Evolutionary conservation across 192 early-diverging fungal genomes (phyloP).

Genomic region (Linnemannia zychae): DNA sequence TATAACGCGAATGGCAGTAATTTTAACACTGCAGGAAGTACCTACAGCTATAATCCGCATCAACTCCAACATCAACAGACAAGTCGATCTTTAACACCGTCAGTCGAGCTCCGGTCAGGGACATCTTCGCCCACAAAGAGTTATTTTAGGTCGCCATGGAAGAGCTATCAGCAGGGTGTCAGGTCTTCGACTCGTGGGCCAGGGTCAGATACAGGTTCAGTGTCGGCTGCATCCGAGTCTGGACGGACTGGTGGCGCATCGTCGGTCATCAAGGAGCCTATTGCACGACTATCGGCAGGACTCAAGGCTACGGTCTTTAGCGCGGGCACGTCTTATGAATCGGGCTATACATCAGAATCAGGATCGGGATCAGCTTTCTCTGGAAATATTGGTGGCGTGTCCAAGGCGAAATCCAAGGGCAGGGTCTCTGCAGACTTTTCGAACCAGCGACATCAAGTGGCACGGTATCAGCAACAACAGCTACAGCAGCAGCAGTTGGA

Average conservation of each 20-base stretch:
- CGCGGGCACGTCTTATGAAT: conserved; percentile 18
- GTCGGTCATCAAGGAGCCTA: conserved; percentile 46
- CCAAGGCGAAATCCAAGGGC: conserved; percentile 7
- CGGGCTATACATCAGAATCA: conserved; percentile 32
- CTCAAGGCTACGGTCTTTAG: conserved; percentile 47
- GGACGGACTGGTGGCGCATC: conserved; percentile 21
- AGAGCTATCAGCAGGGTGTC: conserved; percentile 32
- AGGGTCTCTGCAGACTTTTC: conserved; percentile 21
- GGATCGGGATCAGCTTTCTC: conserved; percentile 3
- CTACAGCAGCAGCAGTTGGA: background rate
- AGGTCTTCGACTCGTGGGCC: conserved; percentile 21
- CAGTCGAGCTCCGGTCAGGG: conserved; percentile 35
- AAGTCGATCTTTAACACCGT: conserved; percentile 36
- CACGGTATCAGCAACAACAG: conserved; percentile 9
- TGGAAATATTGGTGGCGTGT: background rate
- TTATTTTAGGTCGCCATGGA: conserved; percentile 55
- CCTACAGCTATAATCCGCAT: background rate
- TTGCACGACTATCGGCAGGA: conserved; percentile 47
- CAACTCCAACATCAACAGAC: conserved; percentile 5
- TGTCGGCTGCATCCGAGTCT: conserved; percentile 45
- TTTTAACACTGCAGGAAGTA: conserved; percentile 10
- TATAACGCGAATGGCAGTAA: conserved; percentile 15
- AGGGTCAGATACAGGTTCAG: conserved; percentile 48
- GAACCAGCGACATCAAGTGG: background rate
- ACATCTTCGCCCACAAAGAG: conserved; percentile 47